These are phyloP conservation scores for Crithidia fasciculata DNA, from an alignment of 208 protist species.

Conservation along the genomic window DNA sequence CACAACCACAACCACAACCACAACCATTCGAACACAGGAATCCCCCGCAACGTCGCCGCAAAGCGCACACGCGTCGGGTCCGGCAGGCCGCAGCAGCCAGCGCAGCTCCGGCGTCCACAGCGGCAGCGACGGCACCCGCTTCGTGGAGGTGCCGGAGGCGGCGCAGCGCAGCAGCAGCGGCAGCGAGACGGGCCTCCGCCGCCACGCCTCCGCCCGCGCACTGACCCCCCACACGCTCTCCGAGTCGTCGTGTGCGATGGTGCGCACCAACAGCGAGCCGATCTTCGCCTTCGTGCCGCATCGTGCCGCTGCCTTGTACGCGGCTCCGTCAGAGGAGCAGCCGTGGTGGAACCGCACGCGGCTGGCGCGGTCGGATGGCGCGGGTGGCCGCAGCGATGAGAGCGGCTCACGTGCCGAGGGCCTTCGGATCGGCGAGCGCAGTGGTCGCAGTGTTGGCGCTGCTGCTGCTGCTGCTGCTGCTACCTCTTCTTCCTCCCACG, in stretches of 20 bases:
- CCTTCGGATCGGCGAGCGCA: too few relatives aligned
- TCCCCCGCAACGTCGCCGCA: not conserved
- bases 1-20: not conserved
- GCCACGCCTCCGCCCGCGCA: not conserved
- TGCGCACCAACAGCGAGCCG: conserved; percentile 17
- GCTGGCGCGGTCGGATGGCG: conserved; percentile 2
- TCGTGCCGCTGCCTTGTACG: conserved; percentile 1
- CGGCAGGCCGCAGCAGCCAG: not conserved
- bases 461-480: too few relatives aligned
- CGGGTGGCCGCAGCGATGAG: too few relatives aligned
- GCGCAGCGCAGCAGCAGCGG: not conserved
- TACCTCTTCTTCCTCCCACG: too few relatives aligned
- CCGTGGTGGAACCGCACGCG: conserved; percentile 31
- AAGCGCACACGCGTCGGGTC: not conserved
- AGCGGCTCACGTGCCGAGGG: too few relatives aligned
- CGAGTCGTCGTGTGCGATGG: not conserved
- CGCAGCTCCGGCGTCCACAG: not conserved
- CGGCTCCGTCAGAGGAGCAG: conserved; percentile 2
- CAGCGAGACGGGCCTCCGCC: not conserved
- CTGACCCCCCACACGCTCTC: not conserved
- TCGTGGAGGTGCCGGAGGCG: not conserved
- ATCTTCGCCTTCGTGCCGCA: conserved; percentile 1
- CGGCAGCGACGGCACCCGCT: not conserved
- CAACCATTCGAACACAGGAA: not conserved
- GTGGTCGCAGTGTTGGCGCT: too few relatives aligned